These are phyloP conservation scores for Backusella tuberculispora DNA, from an alignment of 192 early-diverging fungal species.

Conservation along the genomic window DNA sequence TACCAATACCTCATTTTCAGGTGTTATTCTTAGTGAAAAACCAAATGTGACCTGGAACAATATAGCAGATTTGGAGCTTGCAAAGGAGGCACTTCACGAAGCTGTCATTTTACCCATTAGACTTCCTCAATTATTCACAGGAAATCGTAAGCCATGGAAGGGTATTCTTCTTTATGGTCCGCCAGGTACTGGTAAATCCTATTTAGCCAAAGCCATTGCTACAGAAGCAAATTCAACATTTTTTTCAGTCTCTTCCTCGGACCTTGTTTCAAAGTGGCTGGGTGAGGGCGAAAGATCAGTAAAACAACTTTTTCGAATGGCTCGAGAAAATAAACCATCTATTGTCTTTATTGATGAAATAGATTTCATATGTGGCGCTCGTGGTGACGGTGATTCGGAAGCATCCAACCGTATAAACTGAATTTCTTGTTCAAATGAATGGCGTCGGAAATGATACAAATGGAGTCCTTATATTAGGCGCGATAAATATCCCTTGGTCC, in stretches of 20 bases:
- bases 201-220: constrained; percentile 95
- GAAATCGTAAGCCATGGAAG: constrained; percentile 94
- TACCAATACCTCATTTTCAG: no score
- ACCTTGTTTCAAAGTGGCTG: constrained; percentile 99
- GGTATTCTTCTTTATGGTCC: constrained; percentile 97
- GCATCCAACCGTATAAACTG: constrained; percentile 96
- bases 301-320: constrained; percentile 93
- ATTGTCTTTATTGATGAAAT: constrained; percentile 99
- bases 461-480: constrained; percentile 92
- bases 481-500: constrained; percentile 97
- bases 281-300: constrained; percentile 96
- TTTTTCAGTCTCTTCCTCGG: constrained; percentile 95
- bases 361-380: constrained; percentile 91
- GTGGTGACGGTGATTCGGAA: constrained; percentile 96
- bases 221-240: constrained; percentile 97
- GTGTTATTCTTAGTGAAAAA: constrained; percentile 93
- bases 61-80: constrained; percentile 92
- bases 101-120: constrained; percentile 98
- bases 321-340: constrained; percentile 88
- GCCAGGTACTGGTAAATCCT: constrained; percentile 97
- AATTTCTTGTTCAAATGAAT: constrained; percentile 99
- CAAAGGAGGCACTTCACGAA: constrained; percentile 97
- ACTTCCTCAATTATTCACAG: constrained; percentile 95
- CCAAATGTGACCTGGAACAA: constrained; percentile 97
- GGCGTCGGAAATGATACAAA: constrained; percentile 95